These are phyloP conservation scores for Raphanus raphanistrum DNA, from an alignment of 345 rosid species.

Conservation along the genomic window DNA sequence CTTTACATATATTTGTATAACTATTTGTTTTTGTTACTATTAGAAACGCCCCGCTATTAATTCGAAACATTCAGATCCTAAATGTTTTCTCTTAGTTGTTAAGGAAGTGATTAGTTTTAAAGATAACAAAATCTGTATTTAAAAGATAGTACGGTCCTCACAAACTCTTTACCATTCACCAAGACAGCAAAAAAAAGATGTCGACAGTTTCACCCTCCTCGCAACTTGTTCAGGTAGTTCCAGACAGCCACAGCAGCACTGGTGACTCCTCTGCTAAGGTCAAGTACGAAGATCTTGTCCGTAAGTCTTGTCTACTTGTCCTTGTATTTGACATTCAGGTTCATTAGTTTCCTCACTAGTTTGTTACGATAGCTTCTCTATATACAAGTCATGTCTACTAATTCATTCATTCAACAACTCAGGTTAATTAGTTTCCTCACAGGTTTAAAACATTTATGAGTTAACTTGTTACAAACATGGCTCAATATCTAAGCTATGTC, in stretches of 20 bases:
- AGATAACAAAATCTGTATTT: conserved; percentile 7
- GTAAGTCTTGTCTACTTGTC: conserved; percentile 17
- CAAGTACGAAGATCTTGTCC: conserved; percentile 60
- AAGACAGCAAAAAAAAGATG: conserved; percentile 21
- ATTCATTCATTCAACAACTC: too few species aligned
- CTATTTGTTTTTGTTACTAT: too few species aligned
- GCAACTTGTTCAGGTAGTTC: conserved; percentile 33
- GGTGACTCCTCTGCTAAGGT: conserved; percentile 53
- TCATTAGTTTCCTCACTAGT: too few species aligned
- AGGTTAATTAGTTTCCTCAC: background rate
- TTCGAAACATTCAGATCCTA: background rate
- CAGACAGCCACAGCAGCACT: conserved; percentile 23
- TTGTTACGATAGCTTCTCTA: too few species aligned
- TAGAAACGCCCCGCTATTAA: too few species aligned
- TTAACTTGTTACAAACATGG: background rate
- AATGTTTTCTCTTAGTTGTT: background rate
- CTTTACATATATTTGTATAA: background rate
- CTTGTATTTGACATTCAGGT: too few species aligned
- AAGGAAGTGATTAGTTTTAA: background rate
- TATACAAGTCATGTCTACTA: background rate
- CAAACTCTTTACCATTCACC: conserved; percentile 18
- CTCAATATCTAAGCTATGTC: background rate
- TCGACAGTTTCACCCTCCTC: conserved; percentile 40
- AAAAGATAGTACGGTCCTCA: conserved; percentile 20
- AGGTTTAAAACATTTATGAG: background rate